These are phyloP conservation scores for Carallia pectinifolia DNA, from an alignment of 345 rosid genomes.

Conservation along the genomic window DNA sequence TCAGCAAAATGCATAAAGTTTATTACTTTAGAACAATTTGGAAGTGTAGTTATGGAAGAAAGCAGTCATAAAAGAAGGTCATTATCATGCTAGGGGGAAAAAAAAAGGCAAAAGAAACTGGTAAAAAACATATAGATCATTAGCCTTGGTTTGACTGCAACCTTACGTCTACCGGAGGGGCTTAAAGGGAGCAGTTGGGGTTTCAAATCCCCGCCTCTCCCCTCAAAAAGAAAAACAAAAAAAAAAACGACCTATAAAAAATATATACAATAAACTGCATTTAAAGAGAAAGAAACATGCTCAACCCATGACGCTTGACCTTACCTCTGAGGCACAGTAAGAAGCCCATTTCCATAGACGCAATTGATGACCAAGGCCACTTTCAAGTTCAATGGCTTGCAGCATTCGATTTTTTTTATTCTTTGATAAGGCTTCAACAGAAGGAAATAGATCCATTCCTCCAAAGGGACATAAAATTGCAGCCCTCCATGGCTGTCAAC, in stretches of 20 bases:
- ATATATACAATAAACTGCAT: not conserved
- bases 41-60: not conserved
- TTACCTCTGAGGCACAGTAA: constrained; percentile 87
- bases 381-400: constrained; percentile 91
- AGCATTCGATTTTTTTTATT: constrained; percentile 76
- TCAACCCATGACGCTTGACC: not conserved
- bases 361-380: constrained; percentile 86
- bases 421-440: constrained; percentile 73
- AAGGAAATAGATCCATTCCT: constrained; percentile 79
- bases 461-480: constrained; percentile 87
- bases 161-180: too few relatives aligned
- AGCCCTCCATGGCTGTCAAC: constrained; percentile 90
- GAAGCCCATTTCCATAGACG: constrained; percentile 98
- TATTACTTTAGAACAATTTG: constrained; percentile 1
- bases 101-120: not conserved
- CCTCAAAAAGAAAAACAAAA: not conserved
- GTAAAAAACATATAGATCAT: not conserved
- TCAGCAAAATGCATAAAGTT: constrained; percentile 10
- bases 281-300: not conserved
- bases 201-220: too few relatives aligned
- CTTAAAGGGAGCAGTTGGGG: too few relatives aligned
- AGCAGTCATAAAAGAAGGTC: not conserved
- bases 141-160: too few relatives aligned
- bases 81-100: not conserved
- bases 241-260: not conserved